These are phyloP conservation scores for Acmispon strigosus DNA, from an alignment of 306 rosid species.

Conservation along the genomic window DNA sequence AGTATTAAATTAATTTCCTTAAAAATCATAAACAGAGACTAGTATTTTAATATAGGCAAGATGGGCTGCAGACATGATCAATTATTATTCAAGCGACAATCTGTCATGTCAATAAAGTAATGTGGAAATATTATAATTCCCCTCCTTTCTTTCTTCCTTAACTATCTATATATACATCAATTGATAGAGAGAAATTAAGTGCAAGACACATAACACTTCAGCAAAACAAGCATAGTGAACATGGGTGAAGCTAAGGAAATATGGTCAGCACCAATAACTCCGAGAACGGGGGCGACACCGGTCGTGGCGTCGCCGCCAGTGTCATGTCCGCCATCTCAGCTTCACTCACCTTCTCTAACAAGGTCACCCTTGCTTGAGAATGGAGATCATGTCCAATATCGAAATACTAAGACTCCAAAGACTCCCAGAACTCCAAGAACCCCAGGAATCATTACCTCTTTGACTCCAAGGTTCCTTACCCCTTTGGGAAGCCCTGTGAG, in stretches of 20 bases:
- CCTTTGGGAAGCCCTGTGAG: conserved; percentile 45
- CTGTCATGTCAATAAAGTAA: conserved; percentile 18
- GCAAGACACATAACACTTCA: neutral
- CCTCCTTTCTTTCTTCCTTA: neutral
- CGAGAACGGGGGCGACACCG: conserved; percentile 32
- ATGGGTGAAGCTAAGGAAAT: conserved; percentile 53
- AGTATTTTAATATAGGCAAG: neutral
- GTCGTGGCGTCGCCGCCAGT: conserved; percentile 27
- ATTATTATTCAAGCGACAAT: neutral
- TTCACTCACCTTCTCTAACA: conserved; percentile 44
- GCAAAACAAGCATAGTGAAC: neutral
- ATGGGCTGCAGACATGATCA: neutral
- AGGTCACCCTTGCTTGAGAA: conserved; percentile 44
- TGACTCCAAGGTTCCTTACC: conserved; percentile 43
- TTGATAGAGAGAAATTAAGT: neutral
- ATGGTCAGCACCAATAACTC: conserved; percentile 65
- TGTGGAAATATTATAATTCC: neutral
- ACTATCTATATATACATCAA: neutral
- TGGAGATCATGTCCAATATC: conserved; percentile 18
- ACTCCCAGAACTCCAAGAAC: conserved; percentile 39
- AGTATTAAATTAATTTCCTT: neutral
- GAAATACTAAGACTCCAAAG: conserved; percentile 40
- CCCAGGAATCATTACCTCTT: conserved; percentile 11
- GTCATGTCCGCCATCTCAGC: conserved; percentile 67
- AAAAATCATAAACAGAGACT: neutral